Evolutionary conservation across 2,329 filamentous ascomycete genomes (phyloP), one percentile per base, ranked within the genome.

Genomic region (Beauveria scarabaeidicola): DNA sequence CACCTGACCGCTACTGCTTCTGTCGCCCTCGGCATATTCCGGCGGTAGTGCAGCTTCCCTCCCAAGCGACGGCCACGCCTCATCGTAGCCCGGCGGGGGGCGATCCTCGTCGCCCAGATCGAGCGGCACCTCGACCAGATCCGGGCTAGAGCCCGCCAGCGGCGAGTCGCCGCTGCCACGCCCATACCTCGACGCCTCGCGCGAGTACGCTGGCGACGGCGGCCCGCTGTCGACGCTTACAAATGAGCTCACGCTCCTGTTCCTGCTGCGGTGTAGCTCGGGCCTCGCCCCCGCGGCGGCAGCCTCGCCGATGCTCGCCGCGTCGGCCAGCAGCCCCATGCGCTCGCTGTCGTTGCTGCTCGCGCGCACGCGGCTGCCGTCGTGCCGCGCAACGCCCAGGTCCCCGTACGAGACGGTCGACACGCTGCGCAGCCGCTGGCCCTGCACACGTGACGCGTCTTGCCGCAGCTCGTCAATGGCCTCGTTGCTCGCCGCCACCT

Each of bases 331-430:
- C 9, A 93, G 74, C 1, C 88, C 88, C 47, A 86, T 76, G 32
- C 84, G 78, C 68, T 93, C 88, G 66, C 86, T 90, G 65, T 91
- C 89, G 19, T 78, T 80, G 63, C 87, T 91, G 67, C 86, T 88
- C 40, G 87, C 87, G 32, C 90, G 81, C 29, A 94, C 73, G 50
- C 90, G 78, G 1, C 88, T 90, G 53, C 90, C 90, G 66, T 94
- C 90, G 66, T 89, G 88, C 48, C 87, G 79, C 0, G 88, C 89
- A 15, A 92, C 82, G 38, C 90, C 90, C 5, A 94, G 72, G 46
- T 90, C 87, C 10, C 82, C 87, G 66, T 94, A 94, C 47, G 85
- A 85, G 19, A 94, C 90, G 59, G 85, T 87, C 48, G 87, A 89
- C 3, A 91, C 85, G 17, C 87, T 81, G 27, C 87, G 80, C 60